Evolutionary conservation across 257 asterid species (phyloP), one percentile per base, ranked within the genome.

Genomic region (Lycium ferocissimum): DNA sequence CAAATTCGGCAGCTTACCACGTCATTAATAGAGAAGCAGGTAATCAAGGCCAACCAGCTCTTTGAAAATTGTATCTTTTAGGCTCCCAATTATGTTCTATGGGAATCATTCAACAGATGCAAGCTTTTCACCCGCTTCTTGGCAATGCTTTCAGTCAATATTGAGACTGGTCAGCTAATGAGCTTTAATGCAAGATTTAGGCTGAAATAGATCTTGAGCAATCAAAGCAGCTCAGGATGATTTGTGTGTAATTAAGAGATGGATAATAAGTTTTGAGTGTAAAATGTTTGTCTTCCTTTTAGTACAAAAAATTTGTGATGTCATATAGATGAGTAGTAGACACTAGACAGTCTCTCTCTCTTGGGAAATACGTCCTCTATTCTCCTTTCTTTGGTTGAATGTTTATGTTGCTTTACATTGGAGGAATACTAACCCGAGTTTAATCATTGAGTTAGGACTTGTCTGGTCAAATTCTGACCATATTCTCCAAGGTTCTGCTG

Each of bases 21-120:
- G 35, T 89, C 87, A 45, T 86, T 97, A 66, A 85, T 95, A 70
- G 99, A 94, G 80, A 97, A 93, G 79, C 98, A 95, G 99, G 99
- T 97, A 94, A 56, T 82, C 35, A 8, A 63, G 33, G 71, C 67
- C 10, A 53, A 49, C 83, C 58, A 20, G 57, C 43, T 83, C 70
- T 53, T 47, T 76, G 15, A 51, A 53, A 26, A 76, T 51, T 51
- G 26, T 40, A 76, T 49, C 45, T 76, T 22, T 26, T 54, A 33
- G 47, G 63, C 47, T 76, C 47, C 82, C 17, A 13, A 49, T 40
- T 72, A 72, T 51, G 47, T 14, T 51, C 47, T 76, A 7, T 76
- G 82, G 62, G 26, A 51, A 26, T 51, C 82, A 76, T 26, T 63
- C 26, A 26, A 76, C 63, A 26, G 47, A 26, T 76, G 9, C 82